Base-by-base conservation (phyloP, 805 yeast genomes). In the Saccharomycopsis sp. region DNA sequence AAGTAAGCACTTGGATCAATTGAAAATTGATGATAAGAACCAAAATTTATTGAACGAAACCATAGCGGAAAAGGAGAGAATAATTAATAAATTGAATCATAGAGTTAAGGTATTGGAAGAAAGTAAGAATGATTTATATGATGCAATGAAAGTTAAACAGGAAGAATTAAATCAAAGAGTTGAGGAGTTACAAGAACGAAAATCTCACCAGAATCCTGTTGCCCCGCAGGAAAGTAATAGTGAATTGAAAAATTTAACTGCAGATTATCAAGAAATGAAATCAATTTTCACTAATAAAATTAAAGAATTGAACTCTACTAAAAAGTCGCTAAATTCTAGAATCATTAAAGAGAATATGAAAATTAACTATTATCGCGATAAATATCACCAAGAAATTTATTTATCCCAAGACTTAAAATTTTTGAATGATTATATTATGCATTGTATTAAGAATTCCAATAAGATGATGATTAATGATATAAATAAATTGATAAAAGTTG, bases 371-470 rank as follows among this genome's bases (percentile, higher is more conserved):
- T 50, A 50, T 32, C 24, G 53, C 1, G 51, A 47, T 28, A 47
- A 44, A 31, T 50, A 40, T 36, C 53, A 50, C 23, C 26, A 47
- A 23, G 44, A 44, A 23, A 14, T 50, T 19, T 50, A 50, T 24
- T 27, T 38, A 7, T n/a, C 44, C 6, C 44, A 48, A 21, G 66
- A 63, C 38, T 56, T 62, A 22, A 49, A 51, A 33, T 63, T 63
- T 42, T 50, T 62, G 53, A 63, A 63, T 41, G 35, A 47, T 21
- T 62, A 58, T 41, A 54, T 62, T 33, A 43, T 56, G 47, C 34
- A 53, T 40, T 56, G 56, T 40, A 54, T 63, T 28, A 51, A 53
- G 31, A 52, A 56, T 31, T 59, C 56, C 41, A 57, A 60, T 45
- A 48, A 61, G 6, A 53, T 56, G 41, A 57, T 57, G 37, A 44